Conservation (phyloP, 2,329 filamentous ascomycete genomes). For the Cercospora berteroae region DNA sequence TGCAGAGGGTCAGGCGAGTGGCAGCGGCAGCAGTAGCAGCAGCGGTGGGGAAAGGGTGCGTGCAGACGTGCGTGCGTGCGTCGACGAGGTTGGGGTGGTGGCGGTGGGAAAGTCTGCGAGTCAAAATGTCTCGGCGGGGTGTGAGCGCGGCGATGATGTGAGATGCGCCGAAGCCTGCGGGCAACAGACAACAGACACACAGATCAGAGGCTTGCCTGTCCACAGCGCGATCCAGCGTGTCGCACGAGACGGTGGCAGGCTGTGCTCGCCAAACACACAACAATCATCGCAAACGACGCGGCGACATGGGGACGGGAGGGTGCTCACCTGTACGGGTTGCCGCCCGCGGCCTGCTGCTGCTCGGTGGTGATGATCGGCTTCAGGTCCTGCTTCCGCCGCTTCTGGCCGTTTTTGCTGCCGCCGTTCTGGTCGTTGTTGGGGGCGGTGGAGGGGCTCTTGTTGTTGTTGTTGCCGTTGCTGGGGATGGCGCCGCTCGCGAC, state of each 20-base stretch:
- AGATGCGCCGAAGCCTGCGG: slow-evolving; percentile 8
- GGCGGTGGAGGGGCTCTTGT: slow-evolving; percentile 10
- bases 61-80: slow-evolving; percentile 4
- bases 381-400: slow-evolving; percentile 68
- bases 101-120: slow-evolving; percentile 15
- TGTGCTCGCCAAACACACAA: not conserved
- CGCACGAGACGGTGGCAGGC: not conserved
- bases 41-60: slow-evolving; percentile 1
- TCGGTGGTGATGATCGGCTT: slow-evolving; percentile 77
- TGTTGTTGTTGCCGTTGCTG: slow-evolving; percentile 19
- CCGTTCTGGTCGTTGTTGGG: slow-evolving; percentile 8
- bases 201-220: not conserved
- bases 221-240: not conserved
- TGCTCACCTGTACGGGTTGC: slow-evolving; percentile 13
- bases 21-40: not conserved
- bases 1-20: not conserved
- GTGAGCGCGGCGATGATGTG: slow-evolving; percentile 17
- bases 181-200: slow-evolving; percentile 1
- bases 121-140: slow-evolving; percentile 15
- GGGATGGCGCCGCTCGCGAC: slow-evolving; percentile 56
- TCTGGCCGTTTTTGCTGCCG: slow-evolving; percentile 54
- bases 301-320: not conserved
- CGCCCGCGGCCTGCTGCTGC: slow-evolving; percentile 36
- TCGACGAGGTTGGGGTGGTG: slow-evolving; percentile 11
- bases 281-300: not conserved